Evolutionary conservation across 108 stramenopile genomes (phyloP).

Genomic region (Nitzschia sp.): DNA sequence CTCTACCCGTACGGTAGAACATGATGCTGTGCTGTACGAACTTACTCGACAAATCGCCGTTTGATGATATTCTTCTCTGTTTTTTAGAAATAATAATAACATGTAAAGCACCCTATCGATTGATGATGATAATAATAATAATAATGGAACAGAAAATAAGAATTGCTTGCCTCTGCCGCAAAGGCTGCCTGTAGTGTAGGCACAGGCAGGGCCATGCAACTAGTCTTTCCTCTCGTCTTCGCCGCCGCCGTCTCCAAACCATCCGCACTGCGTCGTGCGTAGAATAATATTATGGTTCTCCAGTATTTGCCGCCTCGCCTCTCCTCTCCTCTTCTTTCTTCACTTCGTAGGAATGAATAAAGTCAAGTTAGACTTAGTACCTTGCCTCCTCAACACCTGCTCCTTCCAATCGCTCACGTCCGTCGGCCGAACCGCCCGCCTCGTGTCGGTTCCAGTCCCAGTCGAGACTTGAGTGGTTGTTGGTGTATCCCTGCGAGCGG

Average conservation of each 20-base stretch:
- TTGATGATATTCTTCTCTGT: no score
- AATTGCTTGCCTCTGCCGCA: neutral
- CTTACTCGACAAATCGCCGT: no score
- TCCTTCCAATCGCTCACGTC: constrained; percentile 22
- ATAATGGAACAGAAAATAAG: neutral
- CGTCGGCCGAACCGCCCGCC: constrained; percentile 39
- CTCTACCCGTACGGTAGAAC: no score
- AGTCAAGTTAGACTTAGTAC: constrained; percentile 8
- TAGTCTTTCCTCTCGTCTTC: neutral
- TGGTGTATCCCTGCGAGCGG: constrained; percentile 89
- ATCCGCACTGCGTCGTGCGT: no score
- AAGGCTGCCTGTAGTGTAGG: neutral
- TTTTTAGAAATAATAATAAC: no score
- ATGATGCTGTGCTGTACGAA: no score
- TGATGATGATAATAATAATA: no score
- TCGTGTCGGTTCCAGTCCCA: constrained; percentile 94
- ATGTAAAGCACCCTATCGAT: no score
- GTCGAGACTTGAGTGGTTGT: constrained; percentile 86
- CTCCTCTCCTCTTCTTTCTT: no score
- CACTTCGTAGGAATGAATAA: no score
- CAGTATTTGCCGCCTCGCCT: no score
- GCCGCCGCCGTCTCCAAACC: neutral
- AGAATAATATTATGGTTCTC: no score
- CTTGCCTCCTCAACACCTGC: constrained; percentile 15
- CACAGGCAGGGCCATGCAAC: neutral